Conservation (phyloP, 768 basidiomycete species). For the Xerocomus brunneocitrinus region DNA sequence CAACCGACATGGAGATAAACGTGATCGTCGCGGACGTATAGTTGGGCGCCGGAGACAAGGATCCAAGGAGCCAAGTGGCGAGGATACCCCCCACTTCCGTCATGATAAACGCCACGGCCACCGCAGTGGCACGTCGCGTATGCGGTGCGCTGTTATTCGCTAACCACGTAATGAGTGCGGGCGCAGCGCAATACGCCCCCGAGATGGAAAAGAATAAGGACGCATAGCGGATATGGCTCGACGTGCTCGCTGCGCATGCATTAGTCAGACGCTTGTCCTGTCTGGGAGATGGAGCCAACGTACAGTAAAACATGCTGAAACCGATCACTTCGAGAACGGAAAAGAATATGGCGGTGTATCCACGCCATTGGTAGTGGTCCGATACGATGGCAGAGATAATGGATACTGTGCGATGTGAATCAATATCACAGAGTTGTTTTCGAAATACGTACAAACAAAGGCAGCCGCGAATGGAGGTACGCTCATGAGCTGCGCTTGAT, state of each 20-base stretch:
- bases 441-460: constrained; percentile 37
- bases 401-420: constrained; percentile 25
- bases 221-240: constrained; percentile 44
- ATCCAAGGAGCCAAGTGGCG: constrained; percentile 55
- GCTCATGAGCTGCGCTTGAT: constrained; percentile 56
- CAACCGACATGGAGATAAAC: constrained; percentile 34
- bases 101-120: constrained; percentile 54
- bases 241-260: constrained; percentile 16
- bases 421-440: not conserved
- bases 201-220: constrained; percentile 54
- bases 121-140: constrained; percentile 51
- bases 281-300: not conserved
- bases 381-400: constrained; percentile 44
- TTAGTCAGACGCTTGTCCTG: not conserved
- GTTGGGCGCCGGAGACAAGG: constrained; percentile 44
- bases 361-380: constrained; percentile 50
- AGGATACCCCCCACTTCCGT: constrained; percentile 58
- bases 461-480: constrained; percentile 51
- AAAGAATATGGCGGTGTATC: constrained; percentile 42
- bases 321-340: constrained; percentile 38
- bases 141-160: constrained; percentile 60
- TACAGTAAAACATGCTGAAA: constrained; percentile 2
- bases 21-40: constrained; percentile 45
- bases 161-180: constrained; percentile 54
- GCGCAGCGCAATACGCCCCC: constrained; percentile 48